Base-by-base conservation (phyloP, 257 asterid species). In the Solanum medicagineum region DNA sequence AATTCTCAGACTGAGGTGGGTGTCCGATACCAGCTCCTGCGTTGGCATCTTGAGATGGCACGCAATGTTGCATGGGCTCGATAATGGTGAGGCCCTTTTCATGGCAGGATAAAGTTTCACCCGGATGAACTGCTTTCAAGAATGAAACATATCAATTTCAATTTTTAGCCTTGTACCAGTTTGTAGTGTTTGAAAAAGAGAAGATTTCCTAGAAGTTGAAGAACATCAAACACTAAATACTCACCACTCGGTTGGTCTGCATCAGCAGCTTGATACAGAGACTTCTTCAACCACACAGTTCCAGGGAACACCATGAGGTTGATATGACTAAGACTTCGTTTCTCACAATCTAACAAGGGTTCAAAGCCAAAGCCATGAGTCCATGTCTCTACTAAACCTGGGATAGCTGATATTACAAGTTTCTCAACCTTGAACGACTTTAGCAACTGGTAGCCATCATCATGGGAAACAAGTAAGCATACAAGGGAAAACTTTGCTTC, bases 251-350 rank as follows among this genome's bases (percentile, higher is more conserved):
- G 81, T 84, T 89, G 88, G 63, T 74, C 86, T 4, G 83, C 29
- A 70, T 82, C 57, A 55, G 82, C 82, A 80, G 77, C 87, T 54
- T 87, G 88, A 74, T 74, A 90, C 86, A 94, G 60, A 56, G 81
- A 81, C 90, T 94, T 97, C 93, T 92, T 93, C 87, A 97, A 88
- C 98, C 98, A 95, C 59, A 95, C 91, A 1, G 98, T 83, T 81
- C 98, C 98, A 20, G 98, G 98, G 86, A 97, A 97, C 62, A 97
- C 98, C 98, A 95, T 95, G 26, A 97, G 92, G 91, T 91, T 96
- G 84, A 88, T 84, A 86, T 90, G 85, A 87, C 97, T 93, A 32
- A 96, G 89, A 77, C 91, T 87, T 71, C 36, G 91, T 86, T 79
- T 94, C 88, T 96, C 99, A 10, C 89, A 85, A 80, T 93, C 98